Evolutionary conservation across 2,329 filamentous ascomycete species (phyloP).

Genomic region (Aspergillus quadricinctus): DNA sequence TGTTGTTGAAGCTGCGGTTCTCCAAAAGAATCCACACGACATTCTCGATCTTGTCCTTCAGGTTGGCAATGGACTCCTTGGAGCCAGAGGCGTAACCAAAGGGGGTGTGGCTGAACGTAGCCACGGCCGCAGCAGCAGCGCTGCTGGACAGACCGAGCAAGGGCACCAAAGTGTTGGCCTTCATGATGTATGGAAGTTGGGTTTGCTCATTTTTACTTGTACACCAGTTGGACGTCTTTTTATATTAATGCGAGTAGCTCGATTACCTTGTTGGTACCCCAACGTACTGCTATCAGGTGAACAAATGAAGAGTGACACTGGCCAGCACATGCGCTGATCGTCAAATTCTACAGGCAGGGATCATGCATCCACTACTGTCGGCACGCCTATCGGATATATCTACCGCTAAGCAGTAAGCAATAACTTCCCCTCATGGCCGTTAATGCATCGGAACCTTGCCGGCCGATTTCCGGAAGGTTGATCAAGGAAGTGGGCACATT

Average conservation of each 20-base stretch:
- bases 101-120: background rate
- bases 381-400: background rate
- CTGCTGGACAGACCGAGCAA: constrained; percentile 3
- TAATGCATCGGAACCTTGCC: background rate
- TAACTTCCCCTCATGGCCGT: background rate
- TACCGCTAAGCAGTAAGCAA: background rate
- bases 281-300: background rate
- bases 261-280: background rate
- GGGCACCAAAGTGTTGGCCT: constrained; percentile 1
- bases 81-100: constrained; percentile 24
- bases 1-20: constrained; percentile 36
- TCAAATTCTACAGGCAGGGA: background rate
- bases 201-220: no score
- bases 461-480: background rate
- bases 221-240: background rate
- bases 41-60: constrained; percentile 33
- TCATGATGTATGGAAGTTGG: background rate
- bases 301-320: background rate
- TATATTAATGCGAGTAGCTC: background rate
- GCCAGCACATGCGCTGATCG: background rate
- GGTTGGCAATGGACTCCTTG: constrained; percentile 26
- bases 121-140: constrained; percentile 3
- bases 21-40: constrained; percentile 36
- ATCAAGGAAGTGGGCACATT: no score
- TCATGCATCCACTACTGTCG: background rate